Percentiles rank a stretch among this genome's conserved stretches.
Conservation (phyloP, 805 yeast species). For the Starmerella tilneyi region DNA sequence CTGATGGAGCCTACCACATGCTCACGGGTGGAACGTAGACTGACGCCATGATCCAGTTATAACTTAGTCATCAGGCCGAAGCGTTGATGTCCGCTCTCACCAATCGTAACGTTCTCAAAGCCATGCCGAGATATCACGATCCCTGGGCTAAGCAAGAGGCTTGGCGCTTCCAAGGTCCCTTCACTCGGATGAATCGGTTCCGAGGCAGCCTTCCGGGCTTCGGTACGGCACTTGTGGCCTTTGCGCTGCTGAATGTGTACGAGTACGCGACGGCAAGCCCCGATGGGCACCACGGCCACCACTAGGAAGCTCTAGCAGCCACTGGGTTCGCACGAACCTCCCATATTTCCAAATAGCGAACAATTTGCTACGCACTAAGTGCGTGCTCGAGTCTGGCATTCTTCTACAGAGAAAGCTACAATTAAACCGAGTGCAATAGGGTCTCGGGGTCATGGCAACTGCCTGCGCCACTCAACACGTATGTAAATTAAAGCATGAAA, state of each 20-base stretch:
- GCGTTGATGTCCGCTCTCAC: neutral
- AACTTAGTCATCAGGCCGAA: too few relatives aligned
- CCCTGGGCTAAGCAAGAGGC: conserved; percentile 57
- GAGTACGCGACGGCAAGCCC: conserved; percentile 35
- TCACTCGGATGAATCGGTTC: conserved; percentile 58
- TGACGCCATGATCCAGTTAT: too few relatives aligned
- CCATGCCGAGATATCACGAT: conserved; percentile 30
- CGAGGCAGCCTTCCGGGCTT: conserved; percentile 71
- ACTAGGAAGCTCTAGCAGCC: neutral
- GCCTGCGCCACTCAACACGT: too few relatives aligned
- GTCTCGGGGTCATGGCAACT: too few relatives aligned
- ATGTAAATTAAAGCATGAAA: too few relatives aligned
- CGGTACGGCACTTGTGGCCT: conserved; percentile 68
- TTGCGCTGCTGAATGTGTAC: conserved; percentile 51
- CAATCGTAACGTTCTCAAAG: conserved; percentile 5
- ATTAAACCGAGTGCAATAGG: too few relatives aligned
- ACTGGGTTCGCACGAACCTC: neutral
- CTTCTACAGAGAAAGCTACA: too few relatives aligned
- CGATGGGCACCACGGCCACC: conserved; percentile 19
- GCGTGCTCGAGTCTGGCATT: too few relatives aligned
- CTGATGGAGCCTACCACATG: too few relatives aligned
- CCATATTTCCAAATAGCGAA: too few relatives aligned
- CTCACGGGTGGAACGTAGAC: too few relatives aligned
- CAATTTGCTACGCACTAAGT: too few relatives aligned
- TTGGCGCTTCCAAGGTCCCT: conserved; percentile 81